Base-by-base conservation (phyloP, 1,284 basidiomycete species). In the Ustilago trichophora region DNA sequence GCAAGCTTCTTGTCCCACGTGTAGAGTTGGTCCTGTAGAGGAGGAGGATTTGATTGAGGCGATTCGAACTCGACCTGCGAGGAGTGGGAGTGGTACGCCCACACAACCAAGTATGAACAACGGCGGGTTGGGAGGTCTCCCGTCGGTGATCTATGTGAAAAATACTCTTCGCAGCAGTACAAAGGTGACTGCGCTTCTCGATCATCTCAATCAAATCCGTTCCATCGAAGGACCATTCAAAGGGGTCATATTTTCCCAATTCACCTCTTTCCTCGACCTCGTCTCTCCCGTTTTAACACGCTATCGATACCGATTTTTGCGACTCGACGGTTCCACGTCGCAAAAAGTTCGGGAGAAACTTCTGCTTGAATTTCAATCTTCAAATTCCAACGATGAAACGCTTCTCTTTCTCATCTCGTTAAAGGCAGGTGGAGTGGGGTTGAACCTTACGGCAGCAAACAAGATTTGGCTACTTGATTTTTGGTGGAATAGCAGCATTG, bases 341-440 rank as follows among this genome's bases (percentile, higher is more conserved):
- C 86, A 96, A 69, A 91, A 90, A 81, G 90, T 91, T 78, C 87
- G 93, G 36, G 89, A 87, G 31, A 85, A 85, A 6, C 88, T 91
- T 0, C 85, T 98, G 43, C 84, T 87, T 21, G 87, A 89, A 1
- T 86, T 98, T 62, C 93, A 69, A 87, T 87, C 86, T 34, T 88
- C 87, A 64, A 88, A 91, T 2, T 10, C 0, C 88, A 90, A 73
- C 90, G 90, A 79, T 13, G 57, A 68, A 27, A 33, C 40, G 4
- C 92, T 98, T 83, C 86, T 98, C 11, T 83, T 98, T 40, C 87
- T 97, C 42, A 87, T 98, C 56, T 94, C 92, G 75, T 83, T 97
- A 76, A 93, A 93, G 79, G 95, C 94, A 0, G 94, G 94, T 18
- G 94, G 95, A 11, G 93, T 97, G 6, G 94, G 94, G 5, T 47